These are phyloP conservation scores for Sugiyamaella grinbergsii DNA, from an alignment of 1,139 yeast species.

Conservation along the genomic window DNA sequence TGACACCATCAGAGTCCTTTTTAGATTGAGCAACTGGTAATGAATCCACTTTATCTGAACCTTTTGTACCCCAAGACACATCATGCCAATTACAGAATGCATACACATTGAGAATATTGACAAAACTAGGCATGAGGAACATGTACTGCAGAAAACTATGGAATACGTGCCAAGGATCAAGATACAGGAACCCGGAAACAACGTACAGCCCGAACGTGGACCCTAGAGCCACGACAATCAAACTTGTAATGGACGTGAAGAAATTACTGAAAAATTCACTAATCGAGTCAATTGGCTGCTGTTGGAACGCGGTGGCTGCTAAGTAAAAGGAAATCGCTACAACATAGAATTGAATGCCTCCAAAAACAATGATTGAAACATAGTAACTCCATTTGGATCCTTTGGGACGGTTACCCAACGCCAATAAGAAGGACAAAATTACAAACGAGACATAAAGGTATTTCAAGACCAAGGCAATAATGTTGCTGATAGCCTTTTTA, in stretches of 20 bases:
- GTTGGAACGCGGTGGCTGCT: conserved; percentile 42
- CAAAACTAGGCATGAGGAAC: conserved; percentile 83
- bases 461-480: conserved; percentile 43
- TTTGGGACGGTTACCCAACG: conserved; percentile 49
- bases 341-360: conserved; percentile 45
- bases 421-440: conserved; percentile 45
- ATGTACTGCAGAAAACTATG: conserved; percentile 86
- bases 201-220: conserved; percentile 93
- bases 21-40: conserved; percentile 55
- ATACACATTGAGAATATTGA: conserved; percentile 72
- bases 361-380: conserved; percentile 42
- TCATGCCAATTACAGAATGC: conserved; percentile 97
- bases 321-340: conserved; percentile 45
- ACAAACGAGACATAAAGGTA: conserved; percentile 43
- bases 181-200: conserved; percentile 64
- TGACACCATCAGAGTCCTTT: conserved; percentile 64
- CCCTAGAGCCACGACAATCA: conserved; percentile 74
- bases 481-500: conserved; percentile 33
- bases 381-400: conserved; percentile 44
- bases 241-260: conserved; percentile 42
- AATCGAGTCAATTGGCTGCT: conserved; percentile 31
- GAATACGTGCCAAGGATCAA: conserved; percentile 95
- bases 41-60: conserved; percentile 65
- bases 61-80: conserved; percentile 98
- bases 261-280: conserved; percentile 40